Evolutionary conservation across 495 filamentous ascomycete species (phyloP).

Genomic region (Aspergillus haitiensis): DNA sequence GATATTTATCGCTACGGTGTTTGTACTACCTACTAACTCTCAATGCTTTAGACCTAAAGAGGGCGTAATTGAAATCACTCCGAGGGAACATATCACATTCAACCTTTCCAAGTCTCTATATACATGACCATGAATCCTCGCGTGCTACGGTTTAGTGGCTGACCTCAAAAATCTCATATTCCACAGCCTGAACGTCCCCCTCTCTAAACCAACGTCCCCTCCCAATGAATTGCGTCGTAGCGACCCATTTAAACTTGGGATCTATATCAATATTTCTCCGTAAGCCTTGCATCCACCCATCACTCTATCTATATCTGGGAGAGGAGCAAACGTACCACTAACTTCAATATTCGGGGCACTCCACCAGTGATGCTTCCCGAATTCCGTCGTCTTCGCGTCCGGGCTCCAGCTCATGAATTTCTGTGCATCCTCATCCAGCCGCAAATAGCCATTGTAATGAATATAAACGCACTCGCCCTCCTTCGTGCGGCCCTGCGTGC

Average conservation of each 20-base stretch:
- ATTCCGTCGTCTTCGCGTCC: not conserved
- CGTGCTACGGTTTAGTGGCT: not conserved
- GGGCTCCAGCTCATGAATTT: not conserved
- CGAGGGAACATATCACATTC: too few relatives aligned
- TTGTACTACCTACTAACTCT: too few relatives aligned
- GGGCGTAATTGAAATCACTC: too few relatives aligned
- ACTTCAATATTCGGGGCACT: not conserved
- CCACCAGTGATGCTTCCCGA: not conserved
- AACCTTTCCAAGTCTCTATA: not conserved
- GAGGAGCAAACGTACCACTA: not conserved
- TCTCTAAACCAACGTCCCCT: not conserved
- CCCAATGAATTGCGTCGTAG: not conserved
- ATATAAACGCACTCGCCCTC: not conserved
- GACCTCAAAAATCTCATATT: conserved; percentile 1
- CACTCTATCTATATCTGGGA: not conserved
- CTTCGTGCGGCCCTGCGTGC: not conserved
- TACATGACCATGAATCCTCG: not conserved
- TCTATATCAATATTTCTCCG: not conserved
- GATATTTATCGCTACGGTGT: too few relatives aligned
- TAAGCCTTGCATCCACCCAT: too few relatives aligned
- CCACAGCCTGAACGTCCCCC: not conserved
- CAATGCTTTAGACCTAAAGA: too few relatives aligned
- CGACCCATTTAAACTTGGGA: not conserved
- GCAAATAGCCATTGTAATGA: not conserved
- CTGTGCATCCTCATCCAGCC: not conserved